Evolutionary conservation across 495 filamentous ascomycete species (phyloP), one percentile per base, ranked within the genome.

Genomic region (Achaetomiella virescens): DNA sequence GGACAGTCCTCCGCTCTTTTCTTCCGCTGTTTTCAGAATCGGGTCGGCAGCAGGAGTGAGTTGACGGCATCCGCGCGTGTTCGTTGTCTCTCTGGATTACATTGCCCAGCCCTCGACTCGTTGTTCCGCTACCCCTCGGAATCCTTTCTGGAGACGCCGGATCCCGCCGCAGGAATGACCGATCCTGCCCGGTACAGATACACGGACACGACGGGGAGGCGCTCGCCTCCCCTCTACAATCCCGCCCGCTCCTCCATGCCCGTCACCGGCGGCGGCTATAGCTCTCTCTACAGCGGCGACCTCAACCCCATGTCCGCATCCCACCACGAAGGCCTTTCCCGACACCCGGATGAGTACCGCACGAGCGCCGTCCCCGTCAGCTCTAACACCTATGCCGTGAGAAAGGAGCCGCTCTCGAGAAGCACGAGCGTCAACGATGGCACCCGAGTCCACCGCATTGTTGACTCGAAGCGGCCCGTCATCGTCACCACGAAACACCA

Each of bases 201-300:
- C 54, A 37, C 56, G 41, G 62, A 65, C 55, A 54, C 70, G 18
- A 25, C 66, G 43, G 70, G 68, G 56, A 63, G 76, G 49, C 70
- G 70, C 33, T 77, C 76, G 40, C 73, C 75, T 24, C 62, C 66
- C 17, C 58, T 71, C 27, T 66, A 73, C 61, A 78, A 76, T 62
- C 74, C 75, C 50, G 75, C 74, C 53, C 72, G 76, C 36, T 64
- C 70, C 36, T 78, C 76, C 36, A 62, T 78, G 72, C 75, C 75
- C 38, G 65, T 72, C 54, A 67, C 71, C 25, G 44, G 63, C 52
- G 61, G 66, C 12, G 72, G 70, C 15, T 74, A 74, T 61, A 68
- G 58, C 49, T 64, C 70, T 38, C 70, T 70, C 43, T 76, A 75
- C 54, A 64, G 62, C 55, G 70, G 70, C 29, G 72, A 77, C 51